Evolutionary conservation across 192 early-diverging fungal species (phyloP).

Genomic region (Chytriomyces sp.): DNA sequence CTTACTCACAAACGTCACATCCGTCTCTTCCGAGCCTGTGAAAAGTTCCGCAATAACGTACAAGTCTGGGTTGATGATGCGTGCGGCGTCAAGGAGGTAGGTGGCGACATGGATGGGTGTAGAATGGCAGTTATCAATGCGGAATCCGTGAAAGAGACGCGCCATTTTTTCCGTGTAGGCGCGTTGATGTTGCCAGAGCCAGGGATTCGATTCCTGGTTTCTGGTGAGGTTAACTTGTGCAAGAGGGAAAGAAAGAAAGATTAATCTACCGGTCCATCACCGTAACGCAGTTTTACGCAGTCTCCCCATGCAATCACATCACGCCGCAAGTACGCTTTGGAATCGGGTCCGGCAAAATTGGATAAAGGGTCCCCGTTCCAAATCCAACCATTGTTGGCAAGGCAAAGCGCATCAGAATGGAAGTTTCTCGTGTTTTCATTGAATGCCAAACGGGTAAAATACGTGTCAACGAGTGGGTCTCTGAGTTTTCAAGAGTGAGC

Average conservation of each 20-base stretch:
- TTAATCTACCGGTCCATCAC: conserved; percentile 58
- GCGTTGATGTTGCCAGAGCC: conserved; percentile 94
- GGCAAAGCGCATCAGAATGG: conserved; percentile 67
- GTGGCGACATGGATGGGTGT: conserved; percentile 94
- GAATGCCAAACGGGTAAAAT: conserved; percentile 82
- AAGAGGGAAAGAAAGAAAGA: neutral
- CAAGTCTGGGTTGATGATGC: conserved; percentile 81
- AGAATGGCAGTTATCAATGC: conserved; percentile 99
- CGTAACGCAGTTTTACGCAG: conserved; percentile 98
- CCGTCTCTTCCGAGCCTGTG: conserved; percentile 94
- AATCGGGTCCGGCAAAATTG: conserved; percentile 89
- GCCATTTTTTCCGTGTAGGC: conserved; percentile 90
- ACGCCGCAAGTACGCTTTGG: conserved; percentile 87
- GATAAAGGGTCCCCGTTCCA: conserved; percentile 80
- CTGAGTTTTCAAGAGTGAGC: conserved; percentile 42
- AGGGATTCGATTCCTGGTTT: conserved; percentile 77
- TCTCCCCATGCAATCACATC: conserved; percentile 99
- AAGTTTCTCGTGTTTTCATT: conserved; percentile 54
- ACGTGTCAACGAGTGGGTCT: conserved; percentile 91
- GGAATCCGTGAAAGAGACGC: conserved; percentile 88
- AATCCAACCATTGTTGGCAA: conserved; percentile 97
- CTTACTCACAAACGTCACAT: conserved; percentile 87
- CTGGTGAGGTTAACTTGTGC: neutral
- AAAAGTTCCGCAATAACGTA: conserved; percentile 99
- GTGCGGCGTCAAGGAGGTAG: conserved; percentile 87